Evolutionary conservation across 768 basidiomycete genomes (phyloP), one percentile per base, ranked within the genome.

Genomic region (Atractiella rhizophila): DNA sequence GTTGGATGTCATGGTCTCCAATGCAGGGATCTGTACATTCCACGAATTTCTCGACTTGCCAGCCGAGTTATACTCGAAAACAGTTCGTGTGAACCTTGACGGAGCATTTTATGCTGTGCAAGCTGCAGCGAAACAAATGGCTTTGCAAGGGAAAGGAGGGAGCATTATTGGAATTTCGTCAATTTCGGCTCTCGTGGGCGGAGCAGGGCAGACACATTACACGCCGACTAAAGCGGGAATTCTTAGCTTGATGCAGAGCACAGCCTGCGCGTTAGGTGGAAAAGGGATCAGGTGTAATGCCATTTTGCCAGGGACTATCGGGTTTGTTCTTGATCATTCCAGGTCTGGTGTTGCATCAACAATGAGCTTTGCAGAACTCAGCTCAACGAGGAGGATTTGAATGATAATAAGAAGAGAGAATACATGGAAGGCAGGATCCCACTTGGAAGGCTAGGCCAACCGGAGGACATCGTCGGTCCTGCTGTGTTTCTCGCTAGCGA

Each of bases 181-280:
- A n/a, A 77, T 78, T 44, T 76, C 73, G 21, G 77, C 75, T 0
- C 64, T 77, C 15, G 74, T 78, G 35, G 76, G 76, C 7, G 77
- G 76, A 13, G 75, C 68, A 47, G 60, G 69, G 42, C 76, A 78
- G 59, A 69, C 67, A 38, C 75, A 77, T 53, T 80, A 78, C 50
- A 76, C 73, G 3, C 75, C 76, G 4, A 78, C 77, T 4, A 77
- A 80, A 53, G 77, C 77, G 1, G 75, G 73, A 1, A 69, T 79
- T 38, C 66, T 74, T 32, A 73, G 71, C 23, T 57, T 80, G 48
- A 80, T 78, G 76, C 74, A 78, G 57, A 73, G 71, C 46, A 74
- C 71, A 50, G 74, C 76, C 4, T 69, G 76, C 31, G 75, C 76
- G 4, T 61, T 78, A 20, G 74, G 74, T n/a, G 72, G 74, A 46